Conservation (phyloP, 1,284 basidiomycete species). For the Trichosporon inkin region DNA sequence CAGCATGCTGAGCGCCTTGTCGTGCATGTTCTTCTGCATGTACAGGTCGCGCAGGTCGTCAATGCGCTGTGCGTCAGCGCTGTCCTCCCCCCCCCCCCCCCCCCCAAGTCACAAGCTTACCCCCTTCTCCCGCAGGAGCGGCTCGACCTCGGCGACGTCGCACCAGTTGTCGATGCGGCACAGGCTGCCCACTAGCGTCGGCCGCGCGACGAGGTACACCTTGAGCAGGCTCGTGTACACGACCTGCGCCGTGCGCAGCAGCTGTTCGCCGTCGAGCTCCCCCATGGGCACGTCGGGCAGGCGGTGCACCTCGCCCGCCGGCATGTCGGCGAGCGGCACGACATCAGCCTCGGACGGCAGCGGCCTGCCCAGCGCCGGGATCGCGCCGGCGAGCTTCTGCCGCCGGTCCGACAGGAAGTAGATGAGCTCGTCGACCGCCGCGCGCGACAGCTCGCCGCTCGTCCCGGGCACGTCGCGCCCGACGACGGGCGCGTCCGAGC, state of each 20-base stretch:
- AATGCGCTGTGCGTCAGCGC: constrained; percentile 66
- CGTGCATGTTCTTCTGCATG: constrained; percentile 91
- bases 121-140: constrained; percentile 72
- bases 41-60: constrained; percentile 88
- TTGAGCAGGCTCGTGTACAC: constrained; percentile 96
- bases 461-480: not conserved
- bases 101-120: constrained; percentile 52
- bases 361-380: constrained; percentile 65
- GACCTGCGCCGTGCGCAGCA: constrained; percentile 82
- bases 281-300: constrained; percentile 70
- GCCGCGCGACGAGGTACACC: constrained; percentile 78
- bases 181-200: constrained; percentile 76
- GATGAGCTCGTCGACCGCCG: constrained; percentile 53
- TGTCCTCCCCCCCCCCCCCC: too few species aligned
- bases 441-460: constrained; percentile 28
- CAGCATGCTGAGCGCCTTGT: constrained; percentile 76
- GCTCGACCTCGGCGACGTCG: constrained; percentile 91
- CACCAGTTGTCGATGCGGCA: constrained; percentile 96
- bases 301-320: constrained; percentile 61
- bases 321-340: constrained; percentile 45
- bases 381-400: constrained; percentile 72
- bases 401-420: constrained; percentile 71
- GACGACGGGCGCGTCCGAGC: constrained; percentile 8
- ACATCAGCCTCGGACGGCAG: constrained; percentile 54
- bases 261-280: constrained; percentile 68